Evolutionary conservation across 2,329 filamentous ascomycete genomes (phyloP), one percentile per base, ranked within the genome.

Genomic region (Cercospora sp.): DNA sequence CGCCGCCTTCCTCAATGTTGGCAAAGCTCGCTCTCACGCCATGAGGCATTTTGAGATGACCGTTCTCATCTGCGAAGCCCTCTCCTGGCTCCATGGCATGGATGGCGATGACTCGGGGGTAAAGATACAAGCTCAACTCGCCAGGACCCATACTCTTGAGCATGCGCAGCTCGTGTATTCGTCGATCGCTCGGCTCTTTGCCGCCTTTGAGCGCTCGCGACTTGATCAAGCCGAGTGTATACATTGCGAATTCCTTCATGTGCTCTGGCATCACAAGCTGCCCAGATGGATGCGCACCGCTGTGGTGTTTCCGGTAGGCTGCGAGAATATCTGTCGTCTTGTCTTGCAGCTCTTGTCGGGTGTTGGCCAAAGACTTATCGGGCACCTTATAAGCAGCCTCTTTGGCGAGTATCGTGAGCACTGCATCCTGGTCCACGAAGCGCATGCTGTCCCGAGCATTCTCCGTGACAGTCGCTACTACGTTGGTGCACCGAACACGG

Each of bases 181-280:
- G 87, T 70, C 95, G 89, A 79, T 99, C 95, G 9, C 92, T 93
- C 39, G 92, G 91, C 80, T 99, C 95, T 72, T 90, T 89, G 67
- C 94, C 94, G 62, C 92, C 87, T 83, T 98, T 98, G 83, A 98
- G 93, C 2, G 94, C 94, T 67, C 95, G 89, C 66, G 89, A 94
- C 80, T 99, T 99, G 78, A 96, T 82, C 71, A 98, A 83, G 59
- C 91, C 90, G 9, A 99, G 89, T 81, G 96, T 92, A 80, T 95
- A 98, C 93, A 99, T 98, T 75, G 91, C 89, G 75, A 97, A 94
- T 78, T 99, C 95, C 78, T 98, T 98, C 31, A 99, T 86, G 72
- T 94, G 92, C 81, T 99, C 95, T 0, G 95, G 95, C 81, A 99
- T 89, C 31, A 99, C 93, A 31, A 99, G 87, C 80, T 99, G 94